These are phyloP conservation scores for Cylindrotheca closterium DNA, from an alignment of 108 stramenopile genomes.

Conservation along the genomic window DNA sequence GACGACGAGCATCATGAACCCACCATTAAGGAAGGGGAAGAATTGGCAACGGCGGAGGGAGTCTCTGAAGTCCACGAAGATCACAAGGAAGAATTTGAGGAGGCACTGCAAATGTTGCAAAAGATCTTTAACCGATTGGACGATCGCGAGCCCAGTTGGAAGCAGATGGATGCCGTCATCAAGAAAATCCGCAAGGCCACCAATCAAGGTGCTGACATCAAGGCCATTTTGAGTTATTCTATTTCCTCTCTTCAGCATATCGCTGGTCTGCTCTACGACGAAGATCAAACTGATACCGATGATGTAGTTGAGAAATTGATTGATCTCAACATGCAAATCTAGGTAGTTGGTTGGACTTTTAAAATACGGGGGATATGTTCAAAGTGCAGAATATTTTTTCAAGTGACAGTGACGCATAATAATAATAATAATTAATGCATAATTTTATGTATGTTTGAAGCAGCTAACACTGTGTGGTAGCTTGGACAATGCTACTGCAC, in stretches of 20 bases:
- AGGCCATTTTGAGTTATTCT: not conserved
- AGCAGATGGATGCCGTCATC: not conserved
- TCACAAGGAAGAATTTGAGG: not conserved
- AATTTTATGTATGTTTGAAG: no score
- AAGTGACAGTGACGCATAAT: no score
- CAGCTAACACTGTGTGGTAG: no score
- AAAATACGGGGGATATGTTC: no score
- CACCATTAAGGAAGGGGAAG: not conserved
- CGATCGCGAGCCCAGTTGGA: not conserved
- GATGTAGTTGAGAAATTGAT: not conserved
- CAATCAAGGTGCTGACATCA: not conserved
- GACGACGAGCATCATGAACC: not conserved
- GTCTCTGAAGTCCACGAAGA: not conserved
- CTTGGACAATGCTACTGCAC: no score
- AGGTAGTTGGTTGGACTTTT: no score
- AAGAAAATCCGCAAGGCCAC: not conserved
- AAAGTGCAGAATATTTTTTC: no score
- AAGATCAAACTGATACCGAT: not conserved
- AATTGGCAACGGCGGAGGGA: no score
- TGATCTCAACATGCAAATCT: not conserved
- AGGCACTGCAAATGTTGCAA: not conserved
- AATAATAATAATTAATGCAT: no score
- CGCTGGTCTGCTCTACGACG: not conserved
- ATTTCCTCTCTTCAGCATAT: not conserved
- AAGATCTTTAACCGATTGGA: not conserved